Evolutionary conservation across 352 stramenopile genomes (phyloP).

Genomic region (Stramenopiles sp.): DNA sequence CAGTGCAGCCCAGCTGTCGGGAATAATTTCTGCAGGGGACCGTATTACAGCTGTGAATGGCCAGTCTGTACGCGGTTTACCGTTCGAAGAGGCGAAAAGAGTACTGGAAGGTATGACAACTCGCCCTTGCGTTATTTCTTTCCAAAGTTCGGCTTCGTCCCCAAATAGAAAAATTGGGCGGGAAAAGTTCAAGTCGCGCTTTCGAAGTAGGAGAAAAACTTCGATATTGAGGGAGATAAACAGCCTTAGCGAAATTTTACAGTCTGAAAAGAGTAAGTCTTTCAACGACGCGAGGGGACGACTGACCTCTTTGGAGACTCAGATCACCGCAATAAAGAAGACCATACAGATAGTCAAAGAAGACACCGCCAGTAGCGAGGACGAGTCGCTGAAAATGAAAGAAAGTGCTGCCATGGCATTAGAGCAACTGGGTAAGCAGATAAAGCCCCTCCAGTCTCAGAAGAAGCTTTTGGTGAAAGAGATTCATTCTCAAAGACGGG

Average conservation of each 20-base stretch:
- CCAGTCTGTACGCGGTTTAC: no score
- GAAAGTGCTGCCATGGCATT: neutral
- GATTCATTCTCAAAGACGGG: neutral
- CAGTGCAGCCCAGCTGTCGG: no score
- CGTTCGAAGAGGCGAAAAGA: no score
- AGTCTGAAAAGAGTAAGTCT: neutral
- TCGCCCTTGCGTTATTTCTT: no score
- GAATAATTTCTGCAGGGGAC: no score
- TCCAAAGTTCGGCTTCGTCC: no score
- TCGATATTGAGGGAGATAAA: neutral
- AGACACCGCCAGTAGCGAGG: neutral
- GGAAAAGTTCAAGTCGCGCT: neutral
- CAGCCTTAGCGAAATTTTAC: neutral
- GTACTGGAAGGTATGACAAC: no score
- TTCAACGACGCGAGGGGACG: neutral
- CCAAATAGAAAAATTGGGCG: no score
- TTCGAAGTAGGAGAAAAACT: neutral
- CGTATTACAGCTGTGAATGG: no score
- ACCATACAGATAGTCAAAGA: neutral
- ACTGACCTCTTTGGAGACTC: neutral
- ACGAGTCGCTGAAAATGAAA: neutral
- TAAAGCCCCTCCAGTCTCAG: neutral
- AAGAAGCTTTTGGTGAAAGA: constrained; percentile 7
- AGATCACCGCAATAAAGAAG: neutral
- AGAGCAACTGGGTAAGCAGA: neutral